Evolutionary conservation across 73 alveolate species (phyloP).

Genomic region (Strombidium stylifer): DNA sequence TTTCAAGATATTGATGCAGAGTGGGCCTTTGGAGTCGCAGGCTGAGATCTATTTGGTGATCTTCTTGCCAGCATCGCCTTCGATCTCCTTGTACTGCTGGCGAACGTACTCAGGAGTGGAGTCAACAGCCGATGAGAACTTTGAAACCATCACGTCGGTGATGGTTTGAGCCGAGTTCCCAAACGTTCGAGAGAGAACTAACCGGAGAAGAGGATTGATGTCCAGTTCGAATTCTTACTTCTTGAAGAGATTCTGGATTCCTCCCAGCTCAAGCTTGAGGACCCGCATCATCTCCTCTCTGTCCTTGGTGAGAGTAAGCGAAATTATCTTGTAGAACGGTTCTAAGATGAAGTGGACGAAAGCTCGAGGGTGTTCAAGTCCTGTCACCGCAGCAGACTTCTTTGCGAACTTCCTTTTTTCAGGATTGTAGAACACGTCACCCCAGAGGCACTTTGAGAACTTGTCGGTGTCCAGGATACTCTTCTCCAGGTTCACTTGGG

Average conservation of each 20-base stretch:
- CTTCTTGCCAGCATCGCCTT: too few species aligned
- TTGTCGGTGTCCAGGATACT: constrained; percentile 72
- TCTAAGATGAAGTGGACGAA: constrained; percentile 92
- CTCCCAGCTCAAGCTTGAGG: too few species aligned
- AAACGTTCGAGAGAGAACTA: constrained; percentile 76
- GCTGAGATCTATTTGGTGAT: constrained; percentile 65
- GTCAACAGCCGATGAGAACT: too few species aligned
- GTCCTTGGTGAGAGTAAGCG: constrained; percentile 85
- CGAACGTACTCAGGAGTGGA: too few species aligned
- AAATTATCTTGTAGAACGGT: constrained; percentile 92
- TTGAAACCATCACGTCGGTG: too few species aligned
- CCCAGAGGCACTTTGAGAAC: constrained; percentile 96
- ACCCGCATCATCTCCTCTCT: constrained; percentile 79
- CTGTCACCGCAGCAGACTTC: constrained; percentile 50
- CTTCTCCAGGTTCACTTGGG: constrained; percentile 8
- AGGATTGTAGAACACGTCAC: constrained; percentile 94
- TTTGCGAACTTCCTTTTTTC: constrained; percentile 81
- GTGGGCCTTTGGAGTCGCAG: constrained; percentile 78
- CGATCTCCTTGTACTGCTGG: too few species aligned
- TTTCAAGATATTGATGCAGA: constrained; percentile 75
- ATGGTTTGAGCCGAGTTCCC: too few species aligned
- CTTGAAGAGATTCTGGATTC: constrained; percentile 72
- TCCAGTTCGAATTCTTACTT: constrained; percentile 84
- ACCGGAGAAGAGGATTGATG: constrained; percentile 87
- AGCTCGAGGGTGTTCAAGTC: constrained; percentile 76